A percentile compares a stretch with the other conserved stretches of the same genome.
Evolutionary conservation across 805 yeast genomes (phyloP).

Genomic region (Pichia exigua): DNA sequence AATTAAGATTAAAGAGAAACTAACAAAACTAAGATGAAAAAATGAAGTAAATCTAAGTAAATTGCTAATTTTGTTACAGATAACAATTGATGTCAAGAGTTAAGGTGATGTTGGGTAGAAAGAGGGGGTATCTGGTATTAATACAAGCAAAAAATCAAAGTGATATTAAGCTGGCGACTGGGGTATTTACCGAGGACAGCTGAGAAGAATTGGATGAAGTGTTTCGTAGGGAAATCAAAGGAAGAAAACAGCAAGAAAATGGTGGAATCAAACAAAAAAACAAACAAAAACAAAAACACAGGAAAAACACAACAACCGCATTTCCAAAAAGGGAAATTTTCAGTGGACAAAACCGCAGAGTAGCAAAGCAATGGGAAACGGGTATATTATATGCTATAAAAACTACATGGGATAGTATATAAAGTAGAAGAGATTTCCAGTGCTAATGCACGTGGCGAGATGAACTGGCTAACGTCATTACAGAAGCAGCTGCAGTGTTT

Average conservation of each 20-base stretch:
- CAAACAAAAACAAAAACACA: not conserved
- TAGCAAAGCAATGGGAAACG: not conserved
- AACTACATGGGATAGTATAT: not conserved
- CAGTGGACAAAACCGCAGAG: not conserved
- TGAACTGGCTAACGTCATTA: slow-evolving; percentile 8
- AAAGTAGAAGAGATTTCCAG: not conserved
- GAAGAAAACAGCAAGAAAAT: not conserved
- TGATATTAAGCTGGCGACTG: not conserved
- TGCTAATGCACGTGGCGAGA: slow-evolving; percentile 1
- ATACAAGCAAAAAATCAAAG: not conserved
- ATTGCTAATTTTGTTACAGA: not conserved
- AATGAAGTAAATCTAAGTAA: not conserved
- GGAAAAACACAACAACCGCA: too few species aligned
- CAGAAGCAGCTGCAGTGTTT: slow-evolving; percentile 3
- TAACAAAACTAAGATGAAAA: not conserved
- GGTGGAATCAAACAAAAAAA: not conserved
- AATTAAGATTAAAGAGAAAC: too few species aligned
- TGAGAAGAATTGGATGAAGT: not conserved
- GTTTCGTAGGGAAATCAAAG: not conserved
- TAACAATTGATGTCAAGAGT: not conserved
- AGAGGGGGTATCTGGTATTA: not conserved
- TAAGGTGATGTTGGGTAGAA: too few species aligned
- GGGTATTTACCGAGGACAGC: not conserved
- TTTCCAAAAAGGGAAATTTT: not conserved
- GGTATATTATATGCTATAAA: not conserved